A percentile compares a stretch with the other conserved stretches of the same genome.
These are phyloP conservation scores for Flaveria sonorensis DNA, from an alignment of 129 eudicot genomes.

Conservation along the genomic window DNA sequence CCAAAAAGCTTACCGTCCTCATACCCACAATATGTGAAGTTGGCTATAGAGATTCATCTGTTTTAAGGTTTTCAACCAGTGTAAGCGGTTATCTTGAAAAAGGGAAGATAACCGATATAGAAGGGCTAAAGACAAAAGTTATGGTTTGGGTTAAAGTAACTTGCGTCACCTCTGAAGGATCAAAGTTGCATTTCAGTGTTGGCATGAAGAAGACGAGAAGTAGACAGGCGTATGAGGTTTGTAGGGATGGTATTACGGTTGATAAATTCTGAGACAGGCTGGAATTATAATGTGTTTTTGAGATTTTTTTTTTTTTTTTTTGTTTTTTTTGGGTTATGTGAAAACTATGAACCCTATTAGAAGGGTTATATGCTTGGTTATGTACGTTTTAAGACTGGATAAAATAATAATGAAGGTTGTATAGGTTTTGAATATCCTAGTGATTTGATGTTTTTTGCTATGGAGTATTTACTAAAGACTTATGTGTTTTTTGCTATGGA, in stretches of 20 bases:
- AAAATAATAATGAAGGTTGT: slow-evolving; percentile 2
- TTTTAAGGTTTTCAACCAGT: slow-evolving; percentile 63
- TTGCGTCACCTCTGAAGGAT: slow-evolving; percentile 60
- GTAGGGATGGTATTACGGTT: slow-evolving; percentile 63
- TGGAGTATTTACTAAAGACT: no score
- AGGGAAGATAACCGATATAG: slow-evolving; percentile 77
- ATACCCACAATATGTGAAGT: slow-evolving; percentile 86
- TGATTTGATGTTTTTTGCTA: no score
- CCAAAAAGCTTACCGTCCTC: slow-evolving; percentile 70
- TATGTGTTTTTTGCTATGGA: no score
- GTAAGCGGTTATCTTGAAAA: slow-evolving; percentile 86
- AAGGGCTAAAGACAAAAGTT: slow-evolving; percentile 89
- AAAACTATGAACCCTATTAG: slow-evolving; percentile 6
- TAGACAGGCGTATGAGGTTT: slow-evolving; percentile 75
- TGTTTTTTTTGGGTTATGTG: neutral
- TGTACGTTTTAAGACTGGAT: neutral
- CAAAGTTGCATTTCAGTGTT: slow-evolving; percentile 72
- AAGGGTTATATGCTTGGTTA: neutral
- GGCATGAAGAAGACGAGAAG: slow-evolving; percentile 75
- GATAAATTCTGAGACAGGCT: slow-evolving; percentile 57
- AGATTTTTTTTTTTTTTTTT: no score
- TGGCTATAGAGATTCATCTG: slow-evolving; percentile 84
- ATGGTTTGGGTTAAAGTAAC: slow-evolving; percentile 84
- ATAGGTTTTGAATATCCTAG: neutral
- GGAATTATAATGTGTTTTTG: neutral